A percentile compares a stretch with the other conserved stretches of the same genome.
These are phyloP conservation scores for Thielaviopsis punctulata DNA, from an alignment of 2,329 filamentous ascomycete species.

Conservation along the genomic window DNA sequence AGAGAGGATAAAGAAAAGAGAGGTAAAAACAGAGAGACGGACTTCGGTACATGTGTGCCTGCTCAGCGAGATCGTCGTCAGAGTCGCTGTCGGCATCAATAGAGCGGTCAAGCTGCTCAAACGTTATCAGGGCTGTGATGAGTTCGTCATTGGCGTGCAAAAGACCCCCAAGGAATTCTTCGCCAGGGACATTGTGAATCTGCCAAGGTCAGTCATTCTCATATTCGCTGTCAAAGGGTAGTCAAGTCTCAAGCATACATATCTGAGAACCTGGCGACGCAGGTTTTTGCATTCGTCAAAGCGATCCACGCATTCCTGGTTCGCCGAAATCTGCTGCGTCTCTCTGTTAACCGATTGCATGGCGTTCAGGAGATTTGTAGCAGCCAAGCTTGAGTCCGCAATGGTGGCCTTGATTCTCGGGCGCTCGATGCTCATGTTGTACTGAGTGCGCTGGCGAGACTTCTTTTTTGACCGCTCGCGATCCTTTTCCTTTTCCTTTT, in stretches of 20 bases:
- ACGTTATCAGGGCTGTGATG: conserved; percentile 84
- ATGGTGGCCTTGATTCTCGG: conserved; percentile 76
- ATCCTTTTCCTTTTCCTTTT: conserved; percentile 30
- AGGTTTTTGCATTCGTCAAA: conserved; percentile 81
- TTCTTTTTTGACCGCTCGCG: conserved; percentile 27
- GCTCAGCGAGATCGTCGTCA: conserved; percentile 49
- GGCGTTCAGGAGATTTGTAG: conserved; percentile 78
- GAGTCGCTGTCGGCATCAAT: conserved; percentile 61
- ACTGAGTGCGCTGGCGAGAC: conserved; percentile 44
- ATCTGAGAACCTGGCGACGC: conserved; percentile 68
- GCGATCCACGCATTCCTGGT: conserved; percentile 51
- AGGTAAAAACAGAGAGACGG: conserved; percentile 17
- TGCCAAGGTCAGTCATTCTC: conserved; percentile 16
- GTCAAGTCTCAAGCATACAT: conserved; percentile 41
- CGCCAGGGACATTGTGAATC: conserved; percentile 80
- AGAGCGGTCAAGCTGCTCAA: conserved; percentile 79
- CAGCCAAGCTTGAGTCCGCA: conserved; percentile 72
- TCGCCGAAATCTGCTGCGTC: conserved; percentile 71
- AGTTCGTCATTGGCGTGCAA: conserved; percentile 92
- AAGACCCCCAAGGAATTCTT: conserved; percentile 80
- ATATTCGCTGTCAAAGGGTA: not conserved
- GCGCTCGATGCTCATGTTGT: conserved; percentile 78
- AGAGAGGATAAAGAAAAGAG: not conserved
- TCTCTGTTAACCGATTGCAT: conserved; percentile 86
- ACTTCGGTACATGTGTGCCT: conserved; percentile 48